A percentile compares a stretch with the other conserved stretches of the same genome.
phyloP scores from a whole-genome alignment of 176 grass and related monocot species.

The Juncus inflexus region DNA sequence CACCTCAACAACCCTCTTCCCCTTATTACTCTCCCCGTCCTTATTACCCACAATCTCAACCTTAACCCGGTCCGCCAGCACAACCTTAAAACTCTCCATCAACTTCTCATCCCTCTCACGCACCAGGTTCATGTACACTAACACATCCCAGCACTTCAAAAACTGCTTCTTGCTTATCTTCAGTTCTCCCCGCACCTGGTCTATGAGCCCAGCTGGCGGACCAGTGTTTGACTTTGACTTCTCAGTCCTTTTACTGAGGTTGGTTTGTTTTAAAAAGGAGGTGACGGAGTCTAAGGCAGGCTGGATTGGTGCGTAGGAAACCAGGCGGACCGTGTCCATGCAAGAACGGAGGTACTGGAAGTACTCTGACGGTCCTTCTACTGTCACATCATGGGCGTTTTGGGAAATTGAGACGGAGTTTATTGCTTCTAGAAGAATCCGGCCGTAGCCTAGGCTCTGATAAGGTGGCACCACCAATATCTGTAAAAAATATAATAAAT shows the following conservation, averaged over 20 bases:
- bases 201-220: constrained; percentile 40
- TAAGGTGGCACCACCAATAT: constrained; percentile 85
- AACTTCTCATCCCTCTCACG: constrained; percentile 40
- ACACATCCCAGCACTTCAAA: constrained; percentile 70
- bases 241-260: constrained; percentile 51
- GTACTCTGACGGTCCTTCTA: constrained; percentile 90
- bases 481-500: constrained; percentile 35
- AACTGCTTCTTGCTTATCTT: constrained; percentile 96
- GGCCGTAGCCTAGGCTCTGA: constrained; percentile 73
- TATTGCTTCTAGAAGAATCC: constrained; percentile 61
- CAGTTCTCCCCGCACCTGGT: constrained; percentile 49
- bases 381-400: constrained; percentile 72
- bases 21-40: constrained; percentile 22
- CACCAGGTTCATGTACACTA: constrained; percentile 72
- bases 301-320: constrained; percentile 54
- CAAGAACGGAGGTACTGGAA: constrained; percentile 73
- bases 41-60: constrained; percentile 49
- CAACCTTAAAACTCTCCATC: constrained; percentile 65
- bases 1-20: constrained; percentile 58
- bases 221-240: constrained; percentile 28
- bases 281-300: constrained; percentile 36
- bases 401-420: constrained; percentile 70
- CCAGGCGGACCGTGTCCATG: constrained; percentile 69
- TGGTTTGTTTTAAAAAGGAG: constrained; percentile 51
- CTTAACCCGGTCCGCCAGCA: constrained; percentile 65